These are phyloP conservation scores for Beauveria asiatica DNA, from an alignment of 2,329 filamentous ascomycete genomes.

Conservation along the genomic window DNA sequence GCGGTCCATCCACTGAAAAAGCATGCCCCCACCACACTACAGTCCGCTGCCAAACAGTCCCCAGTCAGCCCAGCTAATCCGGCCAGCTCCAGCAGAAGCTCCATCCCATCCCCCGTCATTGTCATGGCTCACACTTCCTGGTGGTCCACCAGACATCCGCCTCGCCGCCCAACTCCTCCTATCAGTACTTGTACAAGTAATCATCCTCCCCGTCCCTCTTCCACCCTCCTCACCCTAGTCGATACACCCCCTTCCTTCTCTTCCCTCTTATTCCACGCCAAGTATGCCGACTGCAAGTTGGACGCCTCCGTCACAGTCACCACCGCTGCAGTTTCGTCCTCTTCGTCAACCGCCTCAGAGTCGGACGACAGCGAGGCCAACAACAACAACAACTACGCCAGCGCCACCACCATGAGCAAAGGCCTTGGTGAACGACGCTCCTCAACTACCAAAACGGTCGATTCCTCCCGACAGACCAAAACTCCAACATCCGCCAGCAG, in stretches of 20 bases:
- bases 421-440: constrained; percentile 2
- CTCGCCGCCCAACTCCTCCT: not conserved
- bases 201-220: not conserved
- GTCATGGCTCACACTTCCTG: constrained; percentile 1
- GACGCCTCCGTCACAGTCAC: constrained; percentile 1
- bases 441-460: not conserved
- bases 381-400: not conserved
- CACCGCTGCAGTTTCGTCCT: not conserved
- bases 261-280: not conserved
- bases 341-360: not conserved
- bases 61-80: not conserved
- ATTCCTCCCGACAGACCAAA: not conserved
- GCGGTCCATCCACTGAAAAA: not conserved
- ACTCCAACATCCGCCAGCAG: not conserved
- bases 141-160: not conserved
- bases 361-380: not conserved
- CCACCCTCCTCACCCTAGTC: not conserved
- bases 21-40: not conserved
- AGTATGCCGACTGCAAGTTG: constrained; percentile 14
- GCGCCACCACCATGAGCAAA: constrained; percentile 10
- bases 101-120: not conserved
- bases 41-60: not conserved
- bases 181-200: constrained; percentile 1
- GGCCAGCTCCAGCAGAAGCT: not conserved
- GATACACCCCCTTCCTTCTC: not conserved